phyloP scores from a whole-genome alignment of 1,284 basidiomycete species.

The Fomitopsis betulina region DNA sequence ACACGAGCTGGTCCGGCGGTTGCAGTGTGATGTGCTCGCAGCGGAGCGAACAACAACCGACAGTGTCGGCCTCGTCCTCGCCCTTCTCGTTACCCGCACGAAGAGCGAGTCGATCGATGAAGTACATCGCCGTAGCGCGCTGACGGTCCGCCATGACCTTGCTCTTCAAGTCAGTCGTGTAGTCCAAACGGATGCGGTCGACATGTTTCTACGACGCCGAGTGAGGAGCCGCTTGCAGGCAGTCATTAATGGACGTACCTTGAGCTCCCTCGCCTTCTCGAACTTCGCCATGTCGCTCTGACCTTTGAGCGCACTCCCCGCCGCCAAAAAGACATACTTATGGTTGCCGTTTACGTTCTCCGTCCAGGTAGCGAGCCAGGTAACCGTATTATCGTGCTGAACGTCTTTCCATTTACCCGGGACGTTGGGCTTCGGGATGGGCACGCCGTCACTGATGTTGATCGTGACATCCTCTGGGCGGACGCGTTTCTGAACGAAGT shows the following conservation, averaged over 20 bases:
- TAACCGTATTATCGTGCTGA: slow-evolving; percentile 90
- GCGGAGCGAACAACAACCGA: slow-evolving; percentile 94
- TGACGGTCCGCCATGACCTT: slow-evolving; percentile 93
- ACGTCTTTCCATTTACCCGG: slow-evolving; percentile 85
- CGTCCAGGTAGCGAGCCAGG: slow-evolving; percentile 97
- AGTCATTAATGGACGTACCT: slow-evolving; percentile 48
- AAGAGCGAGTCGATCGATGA: slow-evolving; percentile 92
- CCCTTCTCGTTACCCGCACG: slow-evolving; percentile 98
- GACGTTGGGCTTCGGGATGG: slow-evolving; percentile 81
- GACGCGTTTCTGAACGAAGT: slow-evolving; percentile 63
- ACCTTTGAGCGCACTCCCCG: slow-evolving; percentile 91
- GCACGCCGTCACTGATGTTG: slow-evolving; percentile 79
- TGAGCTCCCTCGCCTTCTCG: slow-evolving; percentile 92
- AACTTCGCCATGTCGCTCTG: slow-evolving; percentile 96
- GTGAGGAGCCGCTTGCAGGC: background rate
- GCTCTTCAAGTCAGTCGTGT: slow-evolving; percentile 76
- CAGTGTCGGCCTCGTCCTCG: slow-evolving; percentile 96
- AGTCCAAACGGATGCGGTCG: slow-evolving; percentile 85
- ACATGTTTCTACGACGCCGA: slow-evolving; percentile 69
- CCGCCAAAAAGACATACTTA: slow-evolving; percentile 95
- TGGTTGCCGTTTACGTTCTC: slow-evolving; percentile 91
- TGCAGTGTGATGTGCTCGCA: slow-evolving; percentile 93
- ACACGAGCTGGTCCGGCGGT: slow-evolving; percentile 80
- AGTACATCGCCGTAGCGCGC: slow-evolving; percentile 94
- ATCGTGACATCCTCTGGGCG: slow-evolving; percentile 91